Percentiles rank a stretch among this genome's conserved stretches.
phyloP scores from a whole-genome alignment of 441 rosid species.

The Brassica hybrid region DNA sequence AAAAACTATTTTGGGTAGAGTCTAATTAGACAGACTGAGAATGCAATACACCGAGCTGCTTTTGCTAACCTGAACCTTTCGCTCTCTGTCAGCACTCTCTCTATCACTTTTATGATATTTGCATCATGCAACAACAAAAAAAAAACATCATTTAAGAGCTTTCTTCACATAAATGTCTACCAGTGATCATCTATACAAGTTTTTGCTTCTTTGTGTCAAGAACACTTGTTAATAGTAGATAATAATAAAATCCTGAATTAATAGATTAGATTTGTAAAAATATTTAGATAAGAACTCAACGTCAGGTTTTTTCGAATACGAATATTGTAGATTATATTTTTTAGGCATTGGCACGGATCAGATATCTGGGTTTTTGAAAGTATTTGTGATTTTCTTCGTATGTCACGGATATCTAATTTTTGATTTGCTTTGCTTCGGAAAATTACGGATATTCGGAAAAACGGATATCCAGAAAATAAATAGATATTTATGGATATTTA shows the following conservation, averaged over 20 bases:
- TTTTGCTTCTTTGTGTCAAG: background rate
- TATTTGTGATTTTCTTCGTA: too few species aligned
- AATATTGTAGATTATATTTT: slow-evolving; percentile 1
- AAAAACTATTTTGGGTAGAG: slow-evolving; percentile 64
- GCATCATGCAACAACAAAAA: slow-evolving; percentile 43
- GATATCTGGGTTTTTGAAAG: too few species aligned
- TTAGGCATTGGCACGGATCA: background rate
- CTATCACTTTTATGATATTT: slow-evolving; percentile 84
- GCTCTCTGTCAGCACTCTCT: too few species aligned
- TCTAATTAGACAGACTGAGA: slow-evolving; percentile 85
- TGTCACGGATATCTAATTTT: too few species aligned
- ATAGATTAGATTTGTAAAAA: too few species aligned
- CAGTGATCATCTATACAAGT: background rate
- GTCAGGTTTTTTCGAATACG: background rate
- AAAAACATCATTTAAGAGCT: slow-evolving; percentile 43
- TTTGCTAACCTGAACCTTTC: slow-evolving; percentile 93
- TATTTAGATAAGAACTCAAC: background rate
- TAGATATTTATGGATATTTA: too few species aligned
- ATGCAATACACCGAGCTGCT: slow-evolving; percentile 91
- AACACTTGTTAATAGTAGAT: too few species aligned
- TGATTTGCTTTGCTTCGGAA: too few species aligned
- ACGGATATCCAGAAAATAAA: too few species aligned
- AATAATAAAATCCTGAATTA: too few species aligned
- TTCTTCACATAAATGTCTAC: background rate
- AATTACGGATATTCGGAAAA: too few species aligned